A percentile compares a stretch with the other conserved stretches of the same genome.
Conservation (phyloP, 2,329 filamentous ascomycete species). For the Colletotrichum sp. region DNA sequence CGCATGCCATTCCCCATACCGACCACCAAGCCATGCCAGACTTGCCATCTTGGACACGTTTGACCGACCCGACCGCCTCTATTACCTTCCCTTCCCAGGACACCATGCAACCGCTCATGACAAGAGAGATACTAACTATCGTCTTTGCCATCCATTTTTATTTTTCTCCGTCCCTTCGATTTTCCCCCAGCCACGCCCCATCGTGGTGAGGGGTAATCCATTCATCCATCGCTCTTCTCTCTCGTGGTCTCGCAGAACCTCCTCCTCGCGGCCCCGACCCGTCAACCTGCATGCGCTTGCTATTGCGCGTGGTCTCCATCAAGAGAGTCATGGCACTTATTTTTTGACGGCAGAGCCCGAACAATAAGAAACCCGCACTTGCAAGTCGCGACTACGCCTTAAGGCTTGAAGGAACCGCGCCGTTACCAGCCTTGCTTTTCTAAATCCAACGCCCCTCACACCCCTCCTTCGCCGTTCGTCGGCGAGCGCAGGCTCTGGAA, state of each 20-base stretch:
- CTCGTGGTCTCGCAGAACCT: neutral
- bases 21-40: neutral
- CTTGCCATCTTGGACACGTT: neutral
- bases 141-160: neutral
- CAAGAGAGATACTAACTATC: neutral
- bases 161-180: neutral
- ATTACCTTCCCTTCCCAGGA: conserved; percentile 10
- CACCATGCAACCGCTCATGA: neutral
- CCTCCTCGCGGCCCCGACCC: neutral
- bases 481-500: neutral
- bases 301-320: neutral
- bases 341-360: conserved; percentile 14
- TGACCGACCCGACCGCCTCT: neutral
- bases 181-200: neutral
- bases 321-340: conserved; percentile 8
- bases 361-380: neutral
- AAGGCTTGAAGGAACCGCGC: conserved; percentile 17
- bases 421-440: conserved; percentile 11
- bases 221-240: neutral
- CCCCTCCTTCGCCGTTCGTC: neutral
- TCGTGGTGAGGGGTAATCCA: neutral
- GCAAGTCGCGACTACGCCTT: neutral
- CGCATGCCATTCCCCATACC: conserved; percentile 7
- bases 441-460: neutral
- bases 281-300: neutral